Percentiles rank a stretch among this genome's conserved stretches.
These are phyloP conservation scores for Bipolaris oryzae DNA, from an alignment of 2,329 filamentous ascomycete species.

Conservation along the genomic window DNA sequence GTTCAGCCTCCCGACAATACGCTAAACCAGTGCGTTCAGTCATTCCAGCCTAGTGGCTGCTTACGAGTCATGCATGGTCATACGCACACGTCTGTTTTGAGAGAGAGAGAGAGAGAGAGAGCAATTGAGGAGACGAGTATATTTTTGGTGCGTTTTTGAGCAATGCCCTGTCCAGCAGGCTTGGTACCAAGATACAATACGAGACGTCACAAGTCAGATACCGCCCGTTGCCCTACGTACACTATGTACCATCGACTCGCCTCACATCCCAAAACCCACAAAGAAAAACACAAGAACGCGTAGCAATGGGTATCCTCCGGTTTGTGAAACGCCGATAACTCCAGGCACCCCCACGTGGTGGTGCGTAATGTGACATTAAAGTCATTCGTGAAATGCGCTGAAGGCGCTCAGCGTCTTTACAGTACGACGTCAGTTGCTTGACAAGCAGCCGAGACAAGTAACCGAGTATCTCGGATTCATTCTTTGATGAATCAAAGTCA, in stretches of 20 bases:
- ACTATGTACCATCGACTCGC: slow-evolving; percentile 3
- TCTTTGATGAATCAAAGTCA: slow-evolving; percentile 21
- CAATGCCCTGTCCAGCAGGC: slow-evolving; percentile 16
- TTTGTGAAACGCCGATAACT: slow-evolving; percentile 17
- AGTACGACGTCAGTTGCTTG: not conserved
- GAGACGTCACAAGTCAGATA: slow-evolving; percentile 19
- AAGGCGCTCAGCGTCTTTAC: not conserved
- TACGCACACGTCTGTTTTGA: not conserved
- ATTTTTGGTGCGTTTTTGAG: slow-evolving; percentile 4
- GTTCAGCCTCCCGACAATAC: not conserved
- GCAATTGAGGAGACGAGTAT: not conserved
- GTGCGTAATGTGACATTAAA: slow-evolving; percentile 13
- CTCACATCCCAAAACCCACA: not conserved
- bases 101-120: not conserved
- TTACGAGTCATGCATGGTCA: not conserved
- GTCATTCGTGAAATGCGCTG: slow-evolving; percentile 2
- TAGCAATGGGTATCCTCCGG: slow-evolving; percentile 28
- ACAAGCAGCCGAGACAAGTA: not conserved
- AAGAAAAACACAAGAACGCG: slow-evolving; percentile 7
- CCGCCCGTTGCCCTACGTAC: slow-evolving; percentile 11
- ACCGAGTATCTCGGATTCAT: not conserved
- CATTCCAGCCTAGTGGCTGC: not conserved
- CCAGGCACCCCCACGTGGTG: slow-evolving; percentile 16
- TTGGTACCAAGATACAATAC: slow-evolving; percentile 10
- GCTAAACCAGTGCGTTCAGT: not conserved